phyloP scores from a whole-genome alignment of 768 basidiomycete genomes.

The Daedaleopsis sinensis region DNA sequence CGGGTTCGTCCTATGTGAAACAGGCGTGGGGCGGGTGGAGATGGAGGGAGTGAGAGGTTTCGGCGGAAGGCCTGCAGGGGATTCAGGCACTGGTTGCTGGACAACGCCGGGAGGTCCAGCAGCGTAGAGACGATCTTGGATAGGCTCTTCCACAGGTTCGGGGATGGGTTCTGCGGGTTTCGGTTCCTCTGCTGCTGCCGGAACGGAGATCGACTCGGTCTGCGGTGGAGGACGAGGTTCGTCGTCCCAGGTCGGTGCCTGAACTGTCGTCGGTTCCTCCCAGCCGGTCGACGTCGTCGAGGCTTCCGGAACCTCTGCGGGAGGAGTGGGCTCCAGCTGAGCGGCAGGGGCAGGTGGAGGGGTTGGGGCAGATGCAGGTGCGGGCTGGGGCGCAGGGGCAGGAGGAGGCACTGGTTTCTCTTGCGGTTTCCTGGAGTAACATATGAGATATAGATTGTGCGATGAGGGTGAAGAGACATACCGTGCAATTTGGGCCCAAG shows the following conservation, averaged over 20 bases:
- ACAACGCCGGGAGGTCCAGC: conserved; percentile 8
- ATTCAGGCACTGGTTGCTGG: conserved; percentile 22
- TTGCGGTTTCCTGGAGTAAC: conserved; percentile 49
- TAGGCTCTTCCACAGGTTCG: conserved; percentile 58
- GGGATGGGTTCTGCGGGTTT: conserved; percentile 19
- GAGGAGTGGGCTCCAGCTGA: conserved; percentile 28
- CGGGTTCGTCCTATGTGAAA: conserved; percentile 57
- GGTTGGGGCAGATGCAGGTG: conserved; percentile 30
- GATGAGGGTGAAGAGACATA: conserved; percentile 35
- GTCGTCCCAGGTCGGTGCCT: conserved; percentile 41
- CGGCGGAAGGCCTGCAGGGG: conserved; percentile 33
- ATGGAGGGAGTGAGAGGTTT: conserved; percentile 47
- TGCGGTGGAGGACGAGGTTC: conserved; percentile 31
- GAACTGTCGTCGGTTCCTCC: conserved; percentile 42
- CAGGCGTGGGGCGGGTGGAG: conserved; percentile 52
- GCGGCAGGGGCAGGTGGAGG: conserved; percentile 33
- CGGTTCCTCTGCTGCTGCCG: conserved; percentile 20
- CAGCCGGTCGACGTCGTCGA: conserved; percentile 26
- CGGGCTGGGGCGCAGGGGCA: conserved; percentile 27
- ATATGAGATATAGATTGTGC: not conserved
- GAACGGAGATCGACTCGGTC: conserved; percentile 25
- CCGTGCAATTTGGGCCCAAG: conserved; percentile 88
- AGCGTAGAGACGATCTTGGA: conserved; percentile 24
- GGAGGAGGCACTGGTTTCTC: conserved; percentile 61
- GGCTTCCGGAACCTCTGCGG: conserved; percentile 21